phyloP scores from a whole-genome alignment of 2,329 filamentous ascomycete genomes.

The Grosmannia serpens region DNA sequence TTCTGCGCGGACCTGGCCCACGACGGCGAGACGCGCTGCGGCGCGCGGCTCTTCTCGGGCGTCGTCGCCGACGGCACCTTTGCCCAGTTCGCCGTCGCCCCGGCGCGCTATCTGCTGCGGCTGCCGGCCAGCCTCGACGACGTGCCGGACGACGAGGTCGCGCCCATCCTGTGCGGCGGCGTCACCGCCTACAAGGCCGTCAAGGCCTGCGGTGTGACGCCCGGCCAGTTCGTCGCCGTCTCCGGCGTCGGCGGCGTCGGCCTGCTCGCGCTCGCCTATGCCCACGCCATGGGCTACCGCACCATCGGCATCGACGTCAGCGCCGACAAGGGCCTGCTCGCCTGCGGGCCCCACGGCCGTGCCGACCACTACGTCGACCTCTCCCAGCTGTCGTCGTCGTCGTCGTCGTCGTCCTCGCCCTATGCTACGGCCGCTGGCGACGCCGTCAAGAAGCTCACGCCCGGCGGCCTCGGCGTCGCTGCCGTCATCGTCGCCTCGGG shows the following conservation, averaged over 20 bases:
- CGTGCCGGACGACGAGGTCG: constrained; percentile 23
- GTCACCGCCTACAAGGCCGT: constrained; percentile 31
- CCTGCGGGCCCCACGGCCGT: constrained; percentile 14
- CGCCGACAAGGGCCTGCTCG: constrained; percentile 16
- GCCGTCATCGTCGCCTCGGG: constrained; percentile 22
- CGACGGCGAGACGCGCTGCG: constrained; percentile 25
- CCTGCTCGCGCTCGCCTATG: constrained; percentile 25
- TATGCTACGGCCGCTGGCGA: constrained; percentile 12
- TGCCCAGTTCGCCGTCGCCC: constrained; percentile 25
- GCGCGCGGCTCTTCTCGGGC: constrained; percentile 21
- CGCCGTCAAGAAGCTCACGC: constrained; percentile 16
- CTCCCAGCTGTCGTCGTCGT: constrained; percentile 4
- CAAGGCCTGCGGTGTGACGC: constrained; percentile 19
- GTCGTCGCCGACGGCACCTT: constrained; percentile 25
- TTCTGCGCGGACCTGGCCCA: constrained; percentile 16
- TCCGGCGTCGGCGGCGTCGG: constrained; percentile 28
- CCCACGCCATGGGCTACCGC: constrained; percentile 29
- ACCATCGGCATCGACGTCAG: constrained; percentile 28
- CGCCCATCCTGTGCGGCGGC: constrained; percentile 30
- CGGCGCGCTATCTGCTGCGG: constrained; percentile 21
- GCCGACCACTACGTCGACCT: constrained; percentile 28
- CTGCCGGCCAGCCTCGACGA: constrained; percentile 19
- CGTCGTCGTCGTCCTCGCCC: background rate
- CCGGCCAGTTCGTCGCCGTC: constrained; percentile 25
- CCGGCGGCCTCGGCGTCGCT: constrained; percentile 12